Percentiles rank a stretch among this genome's conserved stretches.
Evolutionary conservation across 2,329 filamentous ascomycete genomes (phyloP).

Genomic region (Fulvia fulva): DNA sequence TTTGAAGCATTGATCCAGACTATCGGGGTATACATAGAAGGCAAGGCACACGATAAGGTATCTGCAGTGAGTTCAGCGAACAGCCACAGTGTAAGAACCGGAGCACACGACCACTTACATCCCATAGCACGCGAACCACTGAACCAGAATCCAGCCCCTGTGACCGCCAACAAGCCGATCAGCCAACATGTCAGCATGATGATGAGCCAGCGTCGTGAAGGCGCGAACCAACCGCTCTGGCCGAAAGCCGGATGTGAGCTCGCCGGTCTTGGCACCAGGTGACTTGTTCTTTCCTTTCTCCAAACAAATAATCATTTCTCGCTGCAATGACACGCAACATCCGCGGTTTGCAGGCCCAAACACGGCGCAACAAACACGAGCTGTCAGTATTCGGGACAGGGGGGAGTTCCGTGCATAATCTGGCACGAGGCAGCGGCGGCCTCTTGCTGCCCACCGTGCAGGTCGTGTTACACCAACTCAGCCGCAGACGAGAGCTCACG

Average conservation of each 20-base stretch:
- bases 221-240: background rate
- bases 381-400: too few relatives aligned
- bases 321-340: too few relatives aligned
- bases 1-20: too few relatives aligned
- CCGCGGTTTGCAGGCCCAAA: too few relatives aligned
- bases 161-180: background rate
- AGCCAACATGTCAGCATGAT: background rate
- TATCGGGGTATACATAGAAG: background rate
- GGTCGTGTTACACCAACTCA: too few relatives aligned
- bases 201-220: conserved; percentile 1
- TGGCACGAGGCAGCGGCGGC: too few relatives aligned
- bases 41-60: background rate
- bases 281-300: too few relatives aligned
- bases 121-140: background rate
- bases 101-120: background rate
- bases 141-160: background rate
- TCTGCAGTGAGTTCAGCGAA: background rate
- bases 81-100: background rate
- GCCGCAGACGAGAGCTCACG: too few relatives aligned
- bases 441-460: too few relatives aligned
- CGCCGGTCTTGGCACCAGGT: background rate
- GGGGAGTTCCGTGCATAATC: too few relatives aligned
- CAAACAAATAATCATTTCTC: too few relatives aligned
- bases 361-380: too few relatives aligned
- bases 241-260: background rate